phyloP scores from a whole-genome alignment of 2,329 filamentous ascomycete genomes.

The Delphinella strobiligena region DNA sequence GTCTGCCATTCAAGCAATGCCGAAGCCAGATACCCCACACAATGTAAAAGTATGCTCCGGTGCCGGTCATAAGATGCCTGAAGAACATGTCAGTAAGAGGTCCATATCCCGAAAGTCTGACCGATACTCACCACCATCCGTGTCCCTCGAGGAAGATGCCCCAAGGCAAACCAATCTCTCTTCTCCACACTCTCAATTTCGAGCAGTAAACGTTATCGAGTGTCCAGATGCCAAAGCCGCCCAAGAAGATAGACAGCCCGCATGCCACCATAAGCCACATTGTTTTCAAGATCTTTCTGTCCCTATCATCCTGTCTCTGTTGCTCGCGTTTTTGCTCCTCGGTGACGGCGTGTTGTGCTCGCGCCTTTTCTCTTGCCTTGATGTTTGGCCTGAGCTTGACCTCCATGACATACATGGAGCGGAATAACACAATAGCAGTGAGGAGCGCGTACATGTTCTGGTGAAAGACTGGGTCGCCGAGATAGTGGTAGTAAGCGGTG shows the following conservation, averaged over 20 bases:
- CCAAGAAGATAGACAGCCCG: slow-evolving; percentile 59
- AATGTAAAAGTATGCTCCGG: slow-evolving; percentile 76
- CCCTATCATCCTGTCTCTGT: slow-evolving; percentile 41
- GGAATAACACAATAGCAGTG: slow-evolving; percentile 57
- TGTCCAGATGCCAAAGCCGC: slow-evolving; percentile 66
- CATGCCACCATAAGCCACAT: slow-evolving; percentile 68
- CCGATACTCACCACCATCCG: slow-evolving; percentile 51
- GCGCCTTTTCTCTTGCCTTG: slow-evolving; percentile 29
- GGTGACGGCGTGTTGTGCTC: slow-evolving; percentile 11
- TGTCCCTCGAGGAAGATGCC: slow-evolving; percentile 63
- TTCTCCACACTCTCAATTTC: slow-evolving; percentile 52
- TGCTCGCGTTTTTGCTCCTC: slow-evolving; percentile 24
- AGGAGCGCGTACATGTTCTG: slow-evolving; percentile 66
- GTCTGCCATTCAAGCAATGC: slow-evolving; percentile 59
- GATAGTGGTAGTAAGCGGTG: slow-evolving; percentile 68
- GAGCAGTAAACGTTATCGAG: slow-evolving; percentile 68
- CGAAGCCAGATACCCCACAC: slow-evolving; percentile 74
- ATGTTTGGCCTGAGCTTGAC: slow-evolving; percentile 47
- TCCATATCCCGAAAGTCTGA: background rate
- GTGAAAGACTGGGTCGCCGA: slow-evolving; percentile 74
- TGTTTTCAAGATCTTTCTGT: slow-evolving; percentile 44
- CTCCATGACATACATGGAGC: slow-evolving; percentile 70
- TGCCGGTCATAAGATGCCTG: slow-evolving; percentile 69
- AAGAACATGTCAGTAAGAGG: background rate
- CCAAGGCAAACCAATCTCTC: slow-evolving; percentile 64